Evolutionary conservation across 495 filamentous ascomycete genomes (phyloP).

Genomic region (Penicillium turbatum): DNA sequence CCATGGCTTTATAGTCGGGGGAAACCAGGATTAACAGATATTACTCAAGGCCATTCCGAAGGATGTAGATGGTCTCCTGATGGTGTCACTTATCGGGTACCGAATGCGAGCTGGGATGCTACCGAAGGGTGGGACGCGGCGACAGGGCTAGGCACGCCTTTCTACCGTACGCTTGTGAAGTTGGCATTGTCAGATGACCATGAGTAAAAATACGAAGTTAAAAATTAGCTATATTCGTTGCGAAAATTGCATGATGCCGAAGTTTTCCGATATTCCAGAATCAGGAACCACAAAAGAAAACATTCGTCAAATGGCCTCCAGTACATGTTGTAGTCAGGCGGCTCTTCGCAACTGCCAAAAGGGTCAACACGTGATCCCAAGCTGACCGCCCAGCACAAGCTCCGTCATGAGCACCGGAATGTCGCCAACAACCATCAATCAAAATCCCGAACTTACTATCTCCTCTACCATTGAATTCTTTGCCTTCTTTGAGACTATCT

Average conservation of each 20-base stretch:
- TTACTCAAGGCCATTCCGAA: slow-evolving; percentile 48
- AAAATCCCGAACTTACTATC: slow-evolving; percentile 8
- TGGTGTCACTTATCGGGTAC: slow-evolving; percentile 33
- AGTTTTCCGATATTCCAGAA: not conserved
- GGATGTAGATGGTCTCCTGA: slow-evolving; percentile 45
- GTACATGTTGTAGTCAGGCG: too few species aligned
- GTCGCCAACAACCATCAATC: slow-evolving; percentile 17
- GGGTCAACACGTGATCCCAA: slow-evolving; percentile 12
- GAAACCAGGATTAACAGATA: slow-evolving; percentile 51
- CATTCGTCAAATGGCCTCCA: too few species aligned
- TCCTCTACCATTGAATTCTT: slow-evolving; percentile 4
- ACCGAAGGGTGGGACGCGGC: slow-evolving; percentile 35
- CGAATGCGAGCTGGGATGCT: slow-evolving; percentile 49
- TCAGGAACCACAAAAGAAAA: too few species aligned
- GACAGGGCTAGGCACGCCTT: slow-evolving; percentile 32
- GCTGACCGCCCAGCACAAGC: slow-evolving; percentile 29
- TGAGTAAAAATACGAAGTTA: not conserved
- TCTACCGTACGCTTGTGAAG: slow-evolving; percentile 16
- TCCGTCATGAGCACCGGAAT: slow-evolving; percentile 24
- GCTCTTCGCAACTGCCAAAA: not conserved
- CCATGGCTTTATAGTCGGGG: slow-evolving; percentile 56
- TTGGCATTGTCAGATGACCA: slow-evolving; percentile 9
- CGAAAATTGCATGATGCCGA: not conserved
- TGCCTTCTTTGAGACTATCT: not conserved
- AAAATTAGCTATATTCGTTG: not conserved